phyloP scores from a whole-genome alignment of 441 rosid genomes.

The Populus hybrid region DNA sequence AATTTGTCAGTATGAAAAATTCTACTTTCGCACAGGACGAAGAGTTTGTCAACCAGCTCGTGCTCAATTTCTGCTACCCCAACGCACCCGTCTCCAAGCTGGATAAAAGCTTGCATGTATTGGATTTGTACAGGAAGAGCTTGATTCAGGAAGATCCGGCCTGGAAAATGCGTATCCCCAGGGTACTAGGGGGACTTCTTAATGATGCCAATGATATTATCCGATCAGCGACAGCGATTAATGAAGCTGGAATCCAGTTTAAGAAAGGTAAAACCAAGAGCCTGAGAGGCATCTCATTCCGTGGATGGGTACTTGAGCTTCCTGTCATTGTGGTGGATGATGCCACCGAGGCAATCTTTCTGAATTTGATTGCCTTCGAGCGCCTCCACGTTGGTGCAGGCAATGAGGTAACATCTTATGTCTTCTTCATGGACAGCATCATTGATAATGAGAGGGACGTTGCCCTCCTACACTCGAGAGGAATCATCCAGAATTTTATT shows the following conservation, averaged over 20 bases:
- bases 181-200: neutral
- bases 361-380: conserved; percentile 48
- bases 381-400: conserved; percentile 44
- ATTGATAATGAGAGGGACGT: conserved; percentile 41
- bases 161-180: neutral
- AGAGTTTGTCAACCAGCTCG: conserved; percentile 27
- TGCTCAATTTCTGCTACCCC: conserved; percentile 35
- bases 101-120: conserved; percentile 39
- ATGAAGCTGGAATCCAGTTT: conserved; percentile 41
- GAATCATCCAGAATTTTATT: conserved; percentile 39
- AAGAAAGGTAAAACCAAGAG: conserved; percentile 27
- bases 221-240: conserved; percentile 39
- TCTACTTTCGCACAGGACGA: conserved; percentile 27
- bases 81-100: neutral
- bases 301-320: conserved; percentile 30
- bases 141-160: conserved; percentile 13
- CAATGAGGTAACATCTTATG: conserved; percentile 38
- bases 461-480: conserved; percentile 31
- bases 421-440: conserved; percentile 42
- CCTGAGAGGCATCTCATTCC: conserved; percentile 42
- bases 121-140: conserved; percentile 39
- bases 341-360: conserved; percentile 33
- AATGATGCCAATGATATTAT: conserved; percentile 21
- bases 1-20: neutral
- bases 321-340: conserved; percentile 39